Base-by-base conservation (phyloP, 1,284 basidiomycete genomes). In the Athelia sp. region DNA sequence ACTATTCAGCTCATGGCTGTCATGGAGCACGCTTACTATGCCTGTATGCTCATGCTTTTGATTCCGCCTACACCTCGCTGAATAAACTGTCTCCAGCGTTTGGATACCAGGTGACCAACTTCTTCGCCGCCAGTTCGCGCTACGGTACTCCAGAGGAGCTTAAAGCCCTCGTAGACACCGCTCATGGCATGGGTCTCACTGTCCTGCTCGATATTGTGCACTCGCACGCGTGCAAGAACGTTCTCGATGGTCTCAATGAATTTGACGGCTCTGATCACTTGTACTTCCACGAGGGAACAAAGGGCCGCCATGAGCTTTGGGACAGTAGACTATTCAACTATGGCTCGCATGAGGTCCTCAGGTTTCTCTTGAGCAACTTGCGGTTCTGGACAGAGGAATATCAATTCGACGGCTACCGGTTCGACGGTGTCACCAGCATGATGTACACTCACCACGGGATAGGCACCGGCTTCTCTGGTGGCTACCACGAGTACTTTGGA, bases 21-120 rank as follows among this genome's bases (percentile, higher is more conserved):
- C 56, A 95, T 98, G 91, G 94, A 98, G 65, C 96, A 99, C 61
- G 91, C 95, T 3, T 99, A 99, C 70, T 99, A 99, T 70, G 96
- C 96, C 54, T 96, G 91, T 93, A 56, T 61, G 88, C 43, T 14
- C 36, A 54, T 45, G 9, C 10, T 21, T 23, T 21, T 10, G 43
- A 22, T 8, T 4, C 18, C 23, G 23, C 23, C 10, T 26, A 4
- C 11, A 9, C 23, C 19, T n/a, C 4, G 22, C 43, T 44, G 10
- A 44, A 9, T 15, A 9, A 6, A n/a, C 23, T 10, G 15, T 44
- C 17, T 50, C 8, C 56, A 88, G 93, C 94, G 1, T 99, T 99
- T 62, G 96, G 96, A 14, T 99, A 99, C 68, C 96, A 99, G 69
- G 86, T 99, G 10, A 98, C 94, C 24, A 95, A 81, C 68, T 98